A percentile compares a stretch with the other conserved stretches of the same genome.
These are phyloP conservation scores for Thermomyces lanuginosus DNA, from an alignment of 2,329 filamentous ascomycete species.

Conservation along the genomic window DNA sequence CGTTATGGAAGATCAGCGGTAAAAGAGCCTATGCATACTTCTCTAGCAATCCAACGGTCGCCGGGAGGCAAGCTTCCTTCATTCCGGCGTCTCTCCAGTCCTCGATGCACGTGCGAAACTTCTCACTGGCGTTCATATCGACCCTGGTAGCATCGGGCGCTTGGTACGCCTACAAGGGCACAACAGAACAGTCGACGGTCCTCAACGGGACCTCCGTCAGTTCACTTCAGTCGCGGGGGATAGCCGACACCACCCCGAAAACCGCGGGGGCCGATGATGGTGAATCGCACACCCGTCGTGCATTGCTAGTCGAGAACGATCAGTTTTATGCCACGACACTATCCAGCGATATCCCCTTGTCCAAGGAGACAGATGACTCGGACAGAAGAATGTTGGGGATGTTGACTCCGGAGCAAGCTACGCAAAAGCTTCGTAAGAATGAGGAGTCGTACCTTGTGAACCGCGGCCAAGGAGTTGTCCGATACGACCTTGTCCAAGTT, in stretches of 20 bases:
- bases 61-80: conserved; percentile 19
- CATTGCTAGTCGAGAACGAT: conserved; percentile 77
- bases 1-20: conserved; percentile 27
- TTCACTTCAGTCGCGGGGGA: conserved; percentile 11
- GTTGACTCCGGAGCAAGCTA: conserved; percentile 88
- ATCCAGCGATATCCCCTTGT: conserved; percentile 68
- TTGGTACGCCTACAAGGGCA: conserved; percentile 33
- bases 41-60: conserved; percentile 21
- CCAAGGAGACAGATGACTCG: conserved; percentile 72
- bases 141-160: conserved; percentile 32
- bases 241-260: conserved; percentile 11
- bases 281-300: conserved; percentile 42
- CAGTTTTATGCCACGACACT: conserved; percentile 79
- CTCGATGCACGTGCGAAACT: conserved; percentile 34
- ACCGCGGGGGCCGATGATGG: conserved; percentile 17
- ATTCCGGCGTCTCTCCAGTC: conserved; percentile 24
- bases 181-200: conserved; percentile 12
- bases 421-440: conserved; percentile 69
- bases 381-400: conserved; percentile 83
- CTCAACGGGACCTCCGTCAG: conserved; percentile 10
- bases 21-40: conserved; percentile 22
- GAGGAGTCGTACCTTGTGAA: conserved; percentile 87
- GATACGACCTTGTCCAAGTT: conserved; percentile 88
- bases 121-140: conserved; percentile 33
- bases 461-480: conserved; percentile 74